Percentiles rank a stretch among this genome's conserved stretches.
Evolutionary conservation across 2,329 filamentous ascomycete genomes (phyloP).

Genomic region (Paecilomyces niveus): DNA sequence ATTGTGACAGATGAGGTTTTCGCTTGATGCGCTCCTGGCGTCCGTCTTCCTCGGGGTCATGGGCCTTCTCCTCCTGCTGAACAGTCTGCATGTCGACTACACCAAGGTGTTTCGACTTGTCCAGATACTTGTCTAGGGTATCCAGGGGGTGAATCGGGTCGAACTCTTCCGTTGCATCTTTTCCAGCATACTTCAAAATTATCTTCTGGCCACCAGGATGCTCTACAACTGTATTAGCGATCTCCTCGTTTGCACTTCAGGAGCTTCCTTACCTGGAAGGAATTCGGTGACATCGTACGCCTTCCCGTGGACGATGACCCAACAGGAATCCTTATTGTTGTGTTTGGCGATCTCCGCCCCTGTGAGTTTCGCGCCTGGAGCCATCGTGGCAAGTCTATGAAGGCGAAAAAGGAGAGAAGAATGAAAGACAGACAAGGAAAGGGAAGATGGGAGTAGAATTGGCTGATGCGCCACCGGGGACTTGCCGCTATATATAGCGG

Average conservation of each 20-base stretch:
- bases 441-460: neutral
- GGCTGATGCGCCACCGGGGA: conserved; percentile 1
- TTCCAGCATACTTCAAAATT: conserved; percentile 93
- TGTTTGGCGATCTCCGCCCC: conserved; percentile 63
- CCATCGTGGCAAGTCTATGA: conserved; percentile 4
- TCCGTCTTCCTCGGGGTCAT: conserved; percentile 64
- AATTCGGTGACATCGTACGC: conserved; percentile 89
- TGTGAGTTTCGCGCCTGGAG: conserved; percentile 32
- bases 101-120: conserved; percentile 80
- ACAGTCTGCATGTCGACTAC: conserved; percentile 82
- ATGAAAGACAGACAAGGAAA: neutral
- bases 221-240: conserved; percentile 41
- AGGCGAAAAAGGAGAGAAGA: conserved; percentile 4
- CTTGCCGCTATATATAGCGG: neutral
- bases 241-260: neutral
- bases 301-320: conserved; percentile 84
- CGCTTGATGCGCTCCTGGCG: conserved; percentile 65
- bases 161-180: conserved; percentile 88
- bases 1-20: conserved; percentile 77
- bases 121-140: conserved; percentile 74
- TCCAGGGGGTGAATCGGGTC: conserved; percentile 86
- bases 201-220: conserved; percentile 87
- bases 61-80: conserved; percentile 56
- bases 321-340: conserved; percentile 75
- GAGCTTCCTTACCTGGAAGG: conserved; percentile 52